Conservation (phyloP, 2,329 filamentous ascomycete species). For the Alternaria sp. region DNA sequence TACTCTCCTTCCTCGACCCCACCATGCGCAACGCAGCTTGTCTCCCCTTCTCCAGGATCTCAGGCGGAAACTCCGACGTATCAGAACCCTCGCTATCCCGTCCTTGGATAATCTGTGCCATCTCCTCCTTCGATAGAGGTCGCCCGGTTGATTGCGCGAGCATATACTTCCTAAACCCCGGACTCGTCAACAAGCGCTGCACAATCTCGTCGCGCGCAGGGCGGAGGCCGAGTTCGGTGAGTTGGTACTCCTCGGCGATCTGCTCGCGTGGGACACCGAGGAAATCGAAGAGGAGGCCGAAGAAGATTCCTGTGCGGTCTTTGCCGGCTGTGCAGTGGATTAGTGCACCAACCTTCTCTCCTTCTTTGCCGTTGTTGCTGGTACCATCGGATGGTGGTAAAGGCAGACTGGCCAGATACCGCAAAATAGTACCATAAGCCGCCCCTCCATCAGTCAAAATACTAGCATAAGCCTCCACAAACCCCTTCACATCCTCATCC, state of each 20-base stretch:
- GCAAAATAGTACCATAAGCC: constrained; percentile 65
- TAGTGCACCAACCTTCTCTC: constrained; percentile 58
- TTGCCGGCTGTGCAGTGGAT: constrained; percentile 81
- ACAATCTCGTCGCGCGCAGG: constrained; percentile 55
- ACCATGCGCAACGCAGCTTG: constrained; percentile 44
- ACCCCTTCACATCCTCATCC: constrained; percentile 62
- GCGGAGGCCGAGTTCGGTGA: constrained; percentile 68
- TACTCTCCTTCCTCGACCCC: constrained; percentile 56
- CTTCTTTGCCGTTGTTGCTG: too few relatives aligned
- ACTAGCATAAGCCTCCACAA: constrained; percentile 67
- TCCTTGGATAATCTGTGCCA: constrained; percentile 54
- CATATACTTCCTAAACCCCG: constrained; percentile 36
- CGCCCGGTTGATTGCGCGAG: constrained; percentile 13
- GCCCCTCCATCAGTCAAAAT: constrained; percentile 63
- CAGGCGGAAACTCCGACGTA: constrained; percentile 47
- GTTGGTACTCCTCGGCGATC: constrained; percentile 68
- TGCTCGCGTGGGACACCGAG: constrained; percentile 67
- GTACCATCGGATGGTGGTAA: constrained; percentile 29
- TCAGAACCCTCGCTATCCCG: constrained; percentile 13
- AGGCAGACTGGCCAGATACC: constrained; percentile 58
- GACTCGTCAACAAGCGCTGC: constrained; percentile 54
- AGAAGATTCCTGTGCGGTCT: constrained; percentile 75
- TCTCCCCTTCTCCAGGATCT: constrained; percentile 29
- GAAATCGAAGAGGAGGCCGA: constrained; percentile 69
- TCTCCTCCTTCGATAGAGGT: constrained; percentile 54